Evolutionary conservation across 306 rosid genomes (phyloP).

Genomic region (Dryas drummondii): DNA sequence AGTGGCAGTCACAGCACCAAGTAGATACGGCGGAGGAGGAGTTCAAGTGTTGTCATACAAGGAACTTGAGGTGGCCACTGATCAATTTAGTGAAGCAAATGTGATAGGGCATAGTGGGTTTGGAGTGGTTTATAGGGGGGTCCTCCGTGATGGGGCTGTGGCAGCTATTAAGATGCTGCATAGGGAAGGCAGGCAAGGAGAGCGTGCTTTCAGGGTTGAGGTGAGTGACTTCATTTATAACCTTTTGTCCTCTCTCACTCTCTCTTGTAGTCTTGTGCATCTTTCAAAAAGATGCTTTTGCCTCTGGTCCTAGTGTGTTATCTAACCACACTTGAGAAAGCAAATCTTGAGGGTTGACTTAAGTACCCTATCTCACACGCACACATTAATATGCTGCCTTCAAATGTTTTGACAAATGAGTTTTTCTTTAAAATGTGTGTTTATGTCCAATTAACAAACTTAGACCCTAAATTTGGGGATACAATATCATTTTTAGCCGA

Average conservation of each 20-base stretch:
- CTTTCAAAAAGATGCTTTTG: background rate
- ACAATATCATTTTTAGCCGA: conserved; percentile 27
- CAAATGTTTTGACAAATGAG: background rate
- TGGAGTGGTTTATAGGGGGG: conserved; percentile 74
- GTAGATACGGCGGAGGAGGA: conserved; percentile 54
- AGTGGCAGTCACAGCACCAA: conserved; percentile 16
- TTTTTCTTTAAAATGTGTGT: background rate
- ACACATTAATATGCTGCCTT: conserved; percentile 8
- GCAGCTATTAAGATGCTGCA: conserved; percentile 74
- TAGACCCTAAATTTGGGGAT: conserved; percentile 41
- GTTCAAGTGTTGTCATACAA: conserved; percentile 87
- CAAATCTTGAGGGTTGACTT: conserved; percentile 10
- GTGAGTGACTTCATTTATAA: conserved; percentile 57
- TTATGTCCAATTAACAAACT: conserved; percentile 25
- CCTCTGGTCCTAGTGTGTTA: background rate
- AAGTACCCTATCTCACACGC: background rate
- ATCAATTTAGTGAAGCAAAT: conserved; percentile 60
- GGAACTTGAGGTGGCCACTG: conserved; percentile 79
- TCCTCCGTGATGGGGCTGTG: conserved; percentile 71
- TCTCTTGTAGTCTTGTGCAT: too few relatives aligned
- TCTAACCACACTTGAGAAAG: background rate
- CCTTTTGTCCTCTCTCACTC: conserved; percentile 22
- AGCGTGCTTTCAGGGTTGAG: conserved; percentile 96
- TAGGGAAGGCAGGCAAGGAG: conserved; percentile 78
- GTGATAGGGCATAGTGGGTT: conserved; percentile 61